Base-by-base conservation (phyloP, 2,329 filamentous ascomycete species). In the Hymenotorrendiella dingleyae region DNA sequence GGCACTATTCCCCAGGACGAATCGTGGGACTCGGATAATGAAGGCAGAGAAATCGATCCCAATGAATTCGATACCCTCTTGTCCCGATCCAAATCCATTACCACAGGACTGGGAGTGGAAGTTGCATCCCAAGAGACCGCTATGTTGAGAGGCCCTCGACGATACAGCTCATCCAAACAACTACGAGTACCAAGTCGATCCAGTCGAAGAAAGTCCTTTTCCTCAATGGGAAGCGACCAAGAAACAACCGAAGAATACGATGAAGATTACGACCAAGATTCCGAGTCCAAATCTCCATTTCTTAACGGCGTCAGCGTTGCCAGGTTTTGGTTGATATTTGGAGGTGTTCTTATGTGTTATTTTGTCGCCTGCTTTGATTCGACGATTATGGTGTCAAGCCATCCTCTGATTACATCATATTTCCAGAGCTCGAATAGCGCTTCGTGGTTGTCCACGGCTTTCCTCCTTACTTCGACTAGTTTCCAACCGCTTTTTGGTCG, bases 371-470 rank as follows among this genome's bases (percentile, higher is more conserved):
- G 71, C 59, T 90, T 91, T 57, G 86, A 91, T 66, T 74, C 77
- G 9, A 91, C 85, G 4, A 75, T 91, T 52, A 89, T 91, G 84
- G 84, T 84, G 4, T 87, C 84, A 2, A 82, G 76, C 30, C 86
- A 93, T 61, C 85, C 86, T 0, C 83, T 86, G 44, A 88, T 91
- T 48, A 89, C 85, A 0, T 88, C 84, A 1, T 80, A 90, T 61
- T 91, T 91, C 62, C 68, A 80, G 47, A 76, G 83, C 36, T 85
- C 84, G 23, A 88, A 91, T 61, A 79, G 79, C 35, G 86, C 86
- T 3, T 88, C 85, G 2, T 93, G 86, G 86, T 70, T 91, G 4
- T 88, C 84, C 2, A 91, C 86, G 0, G 78, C 84, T 0, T 91
- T 89, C 51, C 64, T 91, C 26, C 70, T 93, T 27, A 88, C 86